Conservation (phyloP, 1,139 yeast species). For the Meyerozyma guilliermondii region DNA sequence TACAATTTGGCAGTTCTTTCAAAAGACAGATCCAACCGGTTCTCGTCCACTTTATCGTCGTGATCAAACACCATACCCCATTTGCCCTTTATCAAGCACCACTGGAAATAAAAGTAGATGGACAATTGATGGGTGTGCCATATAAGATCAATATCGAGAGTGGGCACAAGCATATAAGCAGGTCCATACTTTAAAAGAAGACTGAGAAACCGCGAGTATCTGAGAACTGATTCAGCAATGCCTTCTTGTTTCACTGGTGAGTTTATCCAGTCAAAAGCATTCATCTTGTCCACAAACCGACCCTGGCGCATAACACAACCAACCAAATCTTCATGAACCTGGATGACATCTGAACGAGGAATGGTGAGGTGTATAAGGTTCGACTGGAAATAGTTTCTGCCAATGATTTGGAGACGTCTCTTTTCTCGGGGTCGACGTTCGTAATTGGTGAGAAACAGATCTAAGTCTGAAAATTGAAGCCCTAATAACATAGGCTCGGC, state of each 20-base stretch:
- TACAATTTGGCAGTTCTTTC: conserved; percentile 17
- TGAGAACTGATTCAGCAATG: conserved; percentile 15
- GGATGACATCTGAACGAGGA: conserved; percentile 6
- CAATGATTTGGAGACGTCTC: conserved; percentile 1
- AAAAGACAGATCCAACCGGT: conserved; percentile 16
- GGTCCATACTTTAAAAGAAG: conserved; percentile 12
- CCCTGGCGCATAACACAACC: conserved; percentile 29
- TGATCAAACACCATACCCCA: conserved; percentile 18
- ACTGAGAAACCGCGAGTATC: conserved; percentile 24
- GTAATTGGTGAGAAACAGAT: not conserved
- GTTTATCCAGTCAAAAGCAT: conserved; percentile 24
- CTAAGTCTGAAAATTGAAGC: not conserved
- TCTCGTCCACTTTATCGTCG: conserved; percentile 23
- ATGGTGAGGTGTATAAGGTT: conserved; percentile 19
- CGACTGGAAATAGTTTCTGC: conserved; percentile 14
- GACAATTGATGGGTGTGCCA: conserved; percentile 39
- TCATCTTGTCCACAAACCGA: conserved; percentile 26
- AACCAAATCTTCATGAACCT: conserved; percentile 25
- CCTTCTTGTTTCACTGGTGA: conserved; percentile 17
- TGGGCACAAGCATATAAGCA: conserved; percentile 23
- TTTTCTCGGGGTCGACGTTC: not conserved
- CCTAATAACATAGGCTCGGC: not conserved
- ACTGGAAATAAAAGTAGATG: conserved; percentile 18
- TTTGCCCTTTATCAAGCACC: conserved; percentile 9
- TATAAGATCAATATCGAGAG: conserved; percentile 34